Conservation (phyloP, 169 alveolate species). For the Plasmodium coatneyi region DNA sequence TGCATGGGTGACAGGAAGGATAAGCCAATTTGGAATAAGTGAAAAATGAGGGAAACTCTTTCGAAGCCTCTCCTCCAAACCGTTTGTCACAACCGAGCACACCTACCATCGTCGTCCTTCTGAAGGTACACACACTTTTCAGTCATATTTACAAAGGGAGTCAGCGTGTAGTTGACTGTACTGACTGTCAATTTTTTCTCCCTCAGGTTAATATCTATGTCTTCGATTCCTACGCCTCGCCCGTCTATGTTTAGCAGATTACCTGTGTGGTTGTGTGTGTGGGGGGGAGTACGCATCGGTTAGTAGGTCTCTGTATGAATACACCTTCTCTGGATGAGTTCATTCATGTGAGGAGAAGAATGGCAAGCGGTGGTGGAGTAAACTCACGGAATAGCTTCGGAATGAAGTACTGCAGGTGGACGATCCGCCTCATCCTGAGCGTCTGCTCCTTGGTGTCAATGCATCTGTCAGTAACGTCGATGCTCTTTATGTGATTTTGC, state of each 20-base stretch:
- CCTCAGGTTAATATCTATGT: slow-evolving; percentile 6
- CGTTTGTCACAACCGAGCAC: not conserved
- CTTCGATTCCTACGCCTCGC: slow-evolving; percentile 35
- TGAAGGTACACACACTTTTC: slow-evolving; percentile 23
- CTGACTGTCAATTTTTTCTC: slow-evolving; percentile 20
- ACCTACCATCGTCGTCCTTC: slow-evolving; percentile 25
- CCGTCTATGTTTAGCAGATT: slow-evolving; percentile 41
- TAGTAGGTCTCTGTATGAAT: not conserved
- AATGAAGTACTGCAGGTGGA: slow-evolving; percentile 33
- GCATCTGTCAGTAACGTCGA: slow-evolving; percentile 37
- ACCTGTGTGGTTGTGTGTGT: not conserved
- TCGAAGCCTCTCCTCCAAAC: no score
- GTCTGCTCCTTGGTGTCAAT: slow-evolving; percentile 31
- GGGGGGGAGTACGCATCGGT: not conserved
- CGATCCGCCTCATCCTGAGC: slow-evolving; percentile 6
- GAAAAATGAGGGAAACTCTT: not conserved
- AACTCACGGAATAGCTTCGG: slow-evolving; percentile 39
- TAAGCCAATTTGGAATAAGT: not conserved
- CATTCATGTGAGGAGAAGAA: not conserved
- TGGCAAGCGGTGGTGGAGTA: not conserved
- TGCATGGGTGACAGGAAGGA: not conserved
- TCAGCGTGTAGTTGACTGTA: slow-evolving; percentile 22
- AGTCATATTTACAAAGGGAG: slow-evolving; percentile 1
- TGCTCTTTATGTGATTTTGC: slow-evolving; percentile 26
- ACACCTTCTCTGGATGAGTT: not conserved